Percentiles rank a stretch among this genome's conserved stretches.
Conservation (phyloP, 345 rosid genomes). For the Corchorus olitorius region DNA sequence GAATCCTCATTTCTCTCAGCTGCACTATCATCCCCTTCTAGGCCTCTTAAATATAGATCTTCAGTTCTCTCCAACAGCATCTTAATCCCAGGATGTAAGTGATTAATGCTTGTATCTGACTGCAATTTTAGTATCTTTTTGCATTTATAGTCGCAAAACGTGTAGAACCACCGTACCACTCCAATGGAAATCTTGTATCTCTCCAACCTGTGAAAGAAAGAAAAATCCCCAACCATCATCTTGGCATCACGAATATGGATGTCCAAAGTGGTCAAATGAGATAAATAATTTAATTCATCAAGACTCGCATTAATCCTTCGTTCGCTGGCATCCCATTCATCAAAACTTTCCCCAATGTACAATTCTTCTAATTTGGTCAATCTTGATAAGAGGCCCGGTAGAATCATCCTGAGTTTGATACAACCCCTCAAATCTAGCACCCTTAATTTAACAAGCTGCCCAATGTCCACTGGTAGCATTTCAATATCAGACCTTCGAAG, state of each 20-base stretch:
- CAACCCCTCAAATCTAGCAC: conserved; percentile 26
- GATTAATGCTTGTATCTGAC: background rate
- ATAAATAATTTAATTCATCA: conserved; percentile 15
- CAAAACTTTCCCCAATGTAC: conserved; percentile 7
- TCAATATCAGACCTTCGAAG: conserved; percentile 5
- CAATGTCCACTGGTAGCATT: conserved; percentile 4
- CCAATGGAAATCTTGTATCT: conserved; percentile 24
- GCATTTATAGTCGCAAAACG: background rate
- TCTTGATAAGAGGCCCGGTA: conserved; percentile 17
- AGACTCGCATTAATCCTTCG: conserved; percentile 23
- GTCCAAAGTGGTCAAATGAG: conserved; percentile 4
- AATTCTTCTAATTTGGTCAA: conserved; percentile 27
- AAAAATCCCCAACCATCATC: conserved; percentile 10
- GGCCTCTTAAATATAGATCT: conserved; percentile 14
- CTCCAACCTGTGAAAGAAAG: background rate
- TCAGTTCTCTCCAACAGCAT: background rate
- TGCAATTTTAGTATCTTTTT: conserved; percentile 25
- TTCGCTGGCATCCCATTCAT: background rate
- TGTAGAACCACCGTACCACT: conserved; percentile 19
- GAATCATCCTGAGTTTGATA: background rate
- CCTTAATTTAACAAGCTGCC: conserved; percentile 4
- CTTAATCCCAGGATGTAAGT: background rate
- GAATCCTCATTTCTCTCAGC: conserved; percentile 15
- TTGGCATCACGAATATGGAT: conserved; percentile 14
- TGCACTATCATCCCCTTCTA: background rate